These are phyloP conservation scores for Gamarada debralockiae DNA, from an alignment of 495 filamentous ascomycete genomes.

Conservation along the genomic window DNA sequence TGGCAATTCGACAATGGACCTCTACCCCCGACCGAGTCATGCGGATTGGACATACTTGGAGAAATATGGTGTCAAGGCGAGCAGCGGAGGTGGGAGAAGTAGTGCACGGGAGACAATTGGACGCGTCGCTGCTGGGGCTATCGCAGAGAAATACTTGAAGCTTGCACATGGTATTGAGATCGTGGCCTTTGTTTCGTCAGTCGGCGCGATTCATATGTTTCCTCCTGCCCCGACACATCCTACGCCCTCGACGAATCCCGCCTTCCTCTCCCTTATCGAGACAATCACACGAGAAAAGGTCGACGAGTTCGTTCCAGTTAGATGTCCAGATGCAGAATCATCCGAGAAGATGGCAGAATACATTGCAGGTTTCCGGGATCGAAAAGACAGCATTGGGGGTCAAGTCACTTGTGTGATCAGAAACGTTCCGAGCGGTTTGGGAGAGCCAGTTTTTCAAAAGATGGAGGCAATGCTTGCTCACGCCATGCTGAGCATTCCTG, in stretches of 20 bases:
- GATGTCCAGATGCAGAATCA: slow-evolving; percentile 70
- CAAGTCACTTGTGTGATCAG: slow-evolving; percentile 95
- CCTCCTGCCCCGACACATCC: slow-evolving; percentile 75
- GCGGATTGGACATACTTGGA: slow-evolving; percentile 96
- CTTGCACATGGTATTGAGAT: slow-evolving; percentile 84
- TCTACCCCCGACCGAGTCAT: slow-evolving; percentile 87
- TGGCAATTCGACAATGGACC: slow-evolving; percentile 83
- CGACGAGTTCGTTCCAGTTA: slow-evolving; percentile 77
- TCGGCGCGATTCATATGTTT: slow-evolving; percentile 80
- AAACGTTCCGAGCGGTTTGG: slow-evolving; percentile 82
- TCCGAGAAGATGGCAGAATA: slow-evolving; percentile 70
- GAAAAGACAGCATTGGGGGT: slow-evolving; percentile 88
- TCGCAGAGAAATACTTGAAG: slow-evolving; percentile 89
- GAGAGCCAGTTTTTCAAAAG: slow-evolving; percentile 96
- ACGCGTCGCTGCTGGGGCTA: slow-evolving; percentile 89
- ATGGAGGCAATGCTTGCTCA: slow-evolving; percentile 91
- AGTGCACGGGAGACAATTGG: slow-evolving; percentile 93
- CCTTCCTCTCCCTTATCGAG: slow-evolving; percentile 72
- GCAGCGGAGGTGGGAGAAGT: slow-evolving; percentile 86
- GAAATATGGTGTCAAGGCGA: slow-evolving; percentile 96
- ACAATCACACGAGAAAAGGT: slow-evolving; percentile 74
- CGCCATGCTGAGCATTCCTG: slow-evolving; percentile 95
- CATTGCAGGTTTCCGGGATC: slow-evolving; percentile 77
- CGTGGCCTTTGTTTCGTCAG: slow-evolving; percentile 82
- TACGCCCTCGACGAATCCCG: slow-evolving; percentile 72